Evolutionary conservation across 257 asterid species (phyloP).

Genomic region (Solanum chiquidenum): DNA sequence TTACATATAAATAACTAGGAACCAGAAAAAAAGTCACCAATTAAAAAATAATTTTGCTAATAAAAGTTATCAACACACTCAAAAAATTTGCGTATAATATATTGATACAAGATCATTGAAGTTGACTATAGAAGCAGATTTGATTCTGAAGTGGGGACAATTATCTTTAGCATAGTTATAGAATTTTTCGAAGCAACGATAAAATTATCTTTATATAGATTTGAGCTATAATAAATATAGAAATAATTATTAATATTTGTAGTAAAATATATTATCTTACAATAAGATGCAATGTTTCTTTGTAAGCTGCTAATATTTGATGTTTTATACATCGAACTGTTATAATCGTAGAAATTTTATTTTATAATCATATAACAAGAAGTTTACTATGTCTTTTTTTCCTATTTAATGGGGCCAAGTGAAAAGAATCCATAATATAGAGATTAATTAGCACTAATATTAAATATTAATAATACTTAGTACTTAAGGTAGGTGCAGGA

Average conservation of each 20-base stretch:
- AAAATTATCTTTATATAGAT: neutral
- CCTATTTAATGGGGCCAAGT: neutral
- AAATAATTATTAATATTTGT: fast-evolving
- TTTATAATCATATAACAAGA: neutral
- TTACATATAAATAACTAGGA: neutral
- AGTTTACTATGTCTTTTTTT: neutral
- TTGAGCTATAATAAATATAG: fast-evolving
- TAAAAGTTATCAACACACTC: neutral
- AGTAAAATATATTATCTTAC: neutral
- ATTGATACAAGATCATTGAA: neutral
- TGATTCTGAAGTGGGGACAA: neutral
- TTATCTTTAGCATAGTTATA: neutral
- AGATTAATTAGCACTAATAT: neutral
- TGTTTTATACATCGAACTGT: fast-evolving
- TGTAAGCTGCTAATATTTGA: fast-evolving
- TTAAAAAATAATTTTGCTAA: neutral
- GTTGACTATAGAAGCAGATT: neutral
- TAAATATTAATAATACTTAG: neutral
- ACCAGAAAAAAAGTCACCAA: neutral
- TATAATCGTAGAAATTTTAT: neutral
- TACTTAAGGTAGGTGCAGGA: neutral
- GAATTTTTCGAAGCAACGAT: fast-evolving
- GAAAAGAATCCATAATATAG: neutral
- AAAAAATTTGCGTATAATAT: neutral
- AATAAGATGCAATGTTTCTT: neutral